Evolutionary conservation across 768 basidiomycete genomes (phyloP).

Genomic region (Boletus reticuloceps): DNA sequence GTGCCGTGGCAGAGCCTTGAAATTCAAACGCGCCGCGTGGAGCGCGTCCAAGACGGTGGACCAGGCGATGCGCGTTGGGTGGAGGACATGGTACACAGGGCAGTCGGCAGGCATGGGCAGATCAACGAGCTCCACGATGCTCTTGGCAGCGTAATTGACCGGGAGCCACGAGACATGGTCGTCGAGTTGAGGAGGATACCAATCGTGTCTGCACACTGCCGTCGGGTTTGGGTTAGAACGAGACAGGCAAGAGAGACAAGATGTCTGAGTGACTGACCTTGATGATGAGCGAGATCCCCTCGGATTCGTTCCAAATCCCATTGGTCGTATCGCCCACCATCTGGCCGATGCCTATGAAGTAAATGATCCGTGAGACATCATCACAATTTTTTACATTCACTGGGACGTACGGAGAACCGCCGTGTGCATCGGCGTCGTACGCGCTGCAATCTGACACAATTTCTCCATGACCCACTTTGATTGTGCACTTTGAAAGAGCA

Average conservation of each 20-base stretch:
- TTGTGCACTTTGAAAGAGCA: conserved; percentile 16
- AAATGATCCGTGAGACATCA: background rate
- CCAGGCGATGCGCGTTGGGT: conserved; percentile 30
- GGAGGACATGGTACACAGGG: conserved; percentile 24
- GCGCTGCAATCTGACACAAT: conserved; percentile 42
- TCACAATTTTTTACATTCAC: background rate
- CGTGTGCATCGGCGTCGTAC: conserved; percentile 20
- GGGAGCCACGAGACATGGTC: conserved; percentile 47
- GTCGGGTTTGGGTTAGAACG: background rate
- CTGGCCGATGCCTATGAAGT: conserved; percentile 47
- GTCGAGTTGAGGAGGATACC: conserved; percentile 33
- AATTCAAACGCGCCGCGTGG: conserved; percentile 33
- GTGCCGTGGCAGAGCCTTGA: conserved; percentile 14
- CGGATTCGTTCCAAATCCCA: conserved; percentile 56
- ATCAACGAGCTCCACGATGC: conserved; percentile 44
- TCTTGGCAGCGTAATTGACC: conserved; percentile 48
- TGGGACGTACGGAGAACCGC: conserved; percentile 20
- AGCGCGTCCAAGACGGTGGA: conserved; percentile 40
- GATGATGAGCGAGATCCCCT: conserved; percentile 31
- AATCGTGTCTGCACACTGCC: conserved; percentile 40
- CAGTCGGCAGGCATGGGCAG: conserved; percentile 6
- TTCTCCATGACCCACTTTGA: conserved; percentile 57
- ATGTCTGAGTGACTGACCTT: conserved; percentile 19
- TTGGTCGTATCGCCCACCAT: conserved; percentile 50
- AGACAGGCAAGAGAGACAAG: background rate